Percentiles rank a stretch among this genome's conserved stretches.
These are phyloP conservation scores for Plasmodium malariae DNA, from an alignment of 169 alveolate species.

Conservation along the genomic window DNA sequence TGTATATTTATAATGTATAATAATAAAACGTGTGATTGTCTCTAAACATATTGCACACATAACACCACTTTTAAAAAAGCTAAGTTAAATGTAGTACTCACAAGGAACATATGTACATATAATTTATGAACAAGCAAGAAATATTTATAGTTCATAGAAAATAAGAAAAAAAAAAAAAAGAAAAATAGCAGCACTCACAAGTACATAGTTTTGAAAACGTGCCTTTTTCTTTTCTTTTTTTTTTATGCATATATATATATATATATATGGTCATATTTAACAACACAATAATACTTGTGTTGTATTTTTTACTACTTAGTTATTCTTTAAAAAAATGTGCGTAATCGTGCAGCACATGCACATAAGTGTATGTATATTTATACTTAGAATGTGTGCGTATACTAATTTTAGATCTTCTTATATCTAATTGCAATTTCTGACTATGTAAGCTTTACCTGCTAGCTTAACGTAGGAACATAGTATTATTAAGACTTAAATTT, in stretches of 20 bases:
- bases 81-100: background rate
- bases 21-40: slow-evolving; percentile 25
- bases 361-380: background rate
- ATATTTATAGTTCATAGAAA: background rate
- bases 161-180: slow-evolving; percentile 25
- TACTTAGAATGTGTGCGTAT: too few species aligned
- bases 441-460: background rate
- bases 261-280: background rate
- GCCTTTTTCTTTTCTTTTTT: slow-evolving; percentile 24
- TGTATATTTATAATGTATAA: background rate
- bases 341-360: slow-evolving; percentile 13
- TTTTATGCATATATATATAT: background rate
- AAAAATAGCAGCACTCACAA: slow-evolving; percentile 22
- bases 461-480: background rate
- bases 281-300: background rate
- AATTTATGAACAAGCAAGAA: slow-evolving; percentile 28
- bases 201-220: slow-evolving; percentile 14
- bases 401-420: background rate
- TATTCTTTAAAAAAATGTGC: slow-evolving; percentile 15
- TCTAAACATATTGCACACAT: slow-evolving; percentile 44
- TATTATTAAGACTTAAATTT: background rate
- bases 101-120: slow-evolving; percentile 2
- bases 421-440: slow-evolving; percentile 8
- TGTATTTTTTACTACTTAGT: background rate
- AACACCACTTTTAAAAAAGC: background rate